Percentiles rank a stretch among this genome's conserved stretches.
phyloP scores from a whole-genome alignment of 2,329 filamentous ascomycete genomes.

The Beauveria varroae region DNA sequence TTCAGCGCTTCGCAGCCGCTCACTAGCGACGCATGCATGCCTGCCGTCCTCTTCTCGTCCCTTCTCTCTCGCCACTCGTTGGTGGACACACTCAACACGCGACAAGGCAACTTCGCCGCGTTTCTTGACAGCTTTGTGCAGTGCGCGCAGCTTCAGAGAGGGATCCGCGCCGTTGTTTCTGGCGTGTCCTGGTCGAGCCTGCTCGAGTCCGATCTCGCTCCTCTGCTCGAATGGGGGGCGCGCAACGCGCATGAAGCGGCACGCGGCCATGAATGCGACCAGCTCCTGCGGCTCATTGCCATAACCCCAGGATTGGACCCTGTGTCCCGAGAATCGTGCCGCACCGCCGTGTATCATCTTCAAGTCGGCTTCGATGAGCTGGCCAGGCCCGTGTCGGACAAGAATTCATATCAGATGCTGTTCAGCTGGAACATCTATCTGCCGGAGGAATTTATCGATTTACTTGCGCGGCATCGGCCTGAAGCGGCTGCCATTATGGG shows the following conservation, averaged over 20 bases:
- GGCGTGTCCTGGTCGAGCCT: neutral
- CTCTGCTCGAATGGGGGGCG: neutral
- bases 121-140: slow-evolving; percentile 1
- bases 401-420: neutral
- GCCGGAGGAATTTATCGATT: neutral
- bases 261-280: neutral
- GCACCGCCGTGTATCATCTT: neutral
- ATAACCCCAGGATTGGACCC: neutral
- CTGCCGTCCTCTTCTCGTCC: slow-evolving; percentile 2
- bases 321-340: neutral
- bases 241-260: neutral
- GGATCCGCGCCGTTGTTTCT: neutral
- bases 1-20: neutral
- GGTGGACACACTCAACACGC: neutral
- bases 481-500: neutral
- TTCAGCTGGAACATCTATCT: neutral
- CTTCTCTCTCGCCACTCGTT: neutral
- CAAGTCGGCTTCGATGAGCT: neutral
- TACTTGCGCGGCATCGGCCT: neutral
- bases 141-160: neutral
- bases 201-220: neutral
- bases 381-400: neutral
- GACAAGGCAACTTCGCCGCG: neutral
- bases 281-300: neutral
- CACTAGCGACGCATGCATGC: neutral